phyloP scores from a whole-genome alignment of 805 yeast genomes.

The Candida sithepensis region DNA sequence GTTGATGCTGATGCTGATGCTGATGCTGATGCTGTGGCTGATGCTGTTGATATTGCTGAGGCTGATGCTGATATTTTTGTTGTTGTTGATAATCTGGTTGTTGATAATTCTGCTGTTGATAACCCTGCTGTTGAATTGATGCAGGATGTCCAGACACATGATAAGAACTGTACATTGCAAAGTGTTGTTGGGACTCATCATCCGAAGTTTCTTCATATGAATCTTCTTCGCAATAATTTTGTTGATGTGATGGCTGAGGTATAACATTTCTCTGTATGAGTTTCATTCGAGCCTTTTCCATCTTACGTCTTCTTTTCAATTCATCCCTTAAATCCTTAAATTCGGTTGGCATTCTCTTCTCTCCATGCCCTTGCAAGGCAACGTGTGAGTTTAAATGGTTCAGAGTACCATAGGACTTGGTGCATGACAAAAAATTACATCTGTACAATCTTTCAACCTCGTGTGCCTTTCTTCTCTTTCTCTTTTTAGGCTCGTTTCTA shows the following conservation, averaged over 20 bases:
- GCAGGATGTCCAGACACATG: not conserved
- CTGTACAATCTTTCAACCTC: conserved; percentile 54
- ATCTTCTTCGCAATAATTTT: not conserved
- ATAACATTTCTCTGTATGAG: conserved; percentile 12
- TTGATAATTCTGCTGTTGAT: no score
- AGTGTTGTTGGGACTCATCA: not conserved
- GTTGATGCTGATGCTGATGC: conserved; percentile 6
- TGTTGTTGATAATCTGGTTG: not conserved
- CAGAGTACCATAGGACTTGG: conserved; percentile 56
- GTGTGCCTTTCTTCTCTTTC: conserved; percentile 51
- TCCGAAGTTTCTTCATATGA: not conserved
- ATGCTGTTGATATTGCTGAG: not conserved
- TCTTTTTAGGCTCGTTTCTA: conserved; percentile 25
- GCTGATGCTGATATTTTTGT: no score
- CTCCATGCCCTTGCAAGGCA: conserved; percentile 49
- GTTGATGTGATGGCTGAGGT: not conserved
- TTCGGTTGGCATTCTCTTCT: conserved; percentile 51
- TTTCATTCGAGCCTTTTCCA: conserved; percentile 18
- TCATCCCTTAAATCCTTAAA: conserved; percentile 46
- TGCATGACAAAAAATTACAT: conserved; percentile 45
- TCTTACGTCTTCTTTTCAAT: conserved; percentile 31
- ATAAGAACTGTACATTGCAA: not conserved
- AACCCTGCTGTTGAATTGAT: no score
- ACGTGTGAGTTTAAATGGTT: conserved; percentile 60
- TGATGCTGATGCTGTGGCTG: not conserved